Conservation (phyloP, 2,329 filamentous ascomycete genomes). For the Parasarocladium wereldwijsianum region DNA sequence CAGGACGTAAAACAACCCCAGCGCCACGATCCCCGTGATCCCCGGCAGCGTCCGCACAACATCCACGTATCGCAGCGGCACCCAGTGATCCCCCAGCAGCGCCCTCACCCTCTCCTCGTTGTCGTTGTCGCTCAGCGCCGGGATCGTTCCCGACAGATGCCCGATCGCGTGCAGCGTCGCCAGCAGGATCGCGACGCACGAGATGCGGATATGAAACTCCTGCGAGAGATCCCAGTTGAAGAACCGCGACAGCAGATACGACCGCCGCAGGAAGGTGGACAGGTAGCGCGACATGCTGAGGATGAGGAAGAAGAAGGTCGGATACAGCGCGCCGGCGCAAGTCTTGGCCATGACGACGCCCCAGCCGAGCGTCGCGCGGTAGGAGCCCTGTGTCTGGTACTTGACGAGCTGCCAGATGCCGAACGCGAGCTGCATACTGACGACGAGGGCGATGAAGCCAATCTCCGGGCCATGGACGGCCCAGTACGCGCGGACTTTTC, state of each 20-base stretch:
- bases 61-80: slow-evolving; percentile 27
- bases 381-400: slow-evolving; percentile 27
- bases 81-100: slow-evolving; percentile 26
- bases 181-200: slow-evolving; percentile 31
- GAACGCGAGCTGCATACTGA: slow-evolving; percentile 31
- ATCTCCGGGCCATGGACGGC: slow-evolving; percentile 38
- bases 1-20: slow-evolving; percentile 34
- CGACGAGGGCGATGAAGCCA: slow-evolving; percentile 31
- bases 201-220: slow-evolving; percentile 40
- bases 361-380: slow-evolving; percentile 37
- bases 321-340: slow-evolving; percentile 37
- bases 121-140: slow-evolving; percentile 28
- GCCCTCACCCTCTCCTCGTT: slow-evolving; percentile 28
- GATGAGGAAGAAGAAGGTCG: slow-evolving; percentile 42
- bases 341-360: slow-evolving; percentile 40
- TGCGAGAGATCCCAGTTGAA: slow-evolving; percentile 43
- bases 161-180: slow-evolving; percentile 38
- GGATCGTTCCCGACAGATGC: slow-evolving; percentile 36
- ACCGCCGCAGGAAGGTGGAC: slow-evolving; percentile 35
- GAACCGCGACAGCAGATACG: slow-evolving; percentile 35
- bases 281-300: slow-evolving; percentile 43
- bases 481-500: slow-evolving; percentile 36
- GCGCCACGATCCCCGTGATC: slow-evolving; percentile 31
- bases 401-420: slow-evolving; percentile 41
- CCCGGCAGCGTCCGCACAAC: slow-evolving; percentile 33